These are phyloP conservation scores for Entoloma clypeatum DNA, from an alignment of 1,284 basidiomycete species.

Conservation along the genomic window DNA sequence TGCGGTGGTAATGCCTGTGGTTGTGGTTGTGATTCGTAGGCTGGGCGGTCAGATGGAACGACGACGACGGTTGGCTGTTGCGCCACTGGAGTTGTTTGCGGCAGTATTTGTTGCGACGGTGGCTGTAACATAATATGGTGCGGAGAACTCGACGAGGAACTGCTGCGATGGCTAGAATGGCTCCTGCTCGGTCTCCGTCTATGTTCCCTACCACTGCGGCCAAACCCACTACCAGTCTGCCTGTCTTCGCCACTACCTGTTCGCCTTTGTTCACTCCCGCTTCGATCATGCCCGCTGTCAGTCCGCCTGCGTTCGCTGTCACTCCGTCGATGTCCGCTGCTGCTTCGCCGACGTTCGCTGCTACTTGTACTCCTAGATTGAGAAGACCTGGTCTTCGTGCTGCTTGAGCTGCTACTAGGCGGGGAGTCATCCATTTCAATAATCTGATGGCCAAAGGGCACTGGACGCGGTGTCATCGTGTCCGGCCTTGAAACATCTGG, in stretches of 20 bases:
- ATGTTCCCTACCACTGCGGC: too few relatives aligned
- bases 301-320: too few relatives aligned
- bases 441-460: conserved; percentile 1
- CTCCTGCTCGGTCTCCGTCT: too few relatives aligned
- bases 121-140: background rate
- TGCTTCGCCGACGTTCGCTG: conserved; percentile 10
- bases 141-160: too few relatives aligned
- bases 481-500: conserved; percentile 4
- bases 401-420: conserved; percentile 13
- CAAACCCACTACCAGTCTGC: too few relatives aligned
- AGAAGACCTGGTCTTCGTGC: conserved; percentile 1
- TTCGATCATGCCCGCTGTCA: too few relatives aligned
- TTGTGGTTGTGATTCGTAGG: background rate
- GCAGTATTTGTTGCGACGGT: conserved; percentile 12
- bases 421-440: conserved; percentile 10
- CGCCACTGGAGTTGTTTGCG: conserved; percentile 11
- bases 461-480: conserved; percentile 7
- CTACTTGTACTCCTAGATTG: conserved; percentile 7
- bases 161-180: too few relatives aligned
- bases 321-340: too few relatives aligned
- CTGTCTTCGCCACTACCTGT: too few relatives aligned
- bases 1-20: background rate
- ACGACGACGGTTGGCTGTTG: conserved; percentile 7
- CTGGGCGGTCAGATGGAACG: conserved; percentile 2
- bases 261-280: too few relatives aligned